Base-by-base conservation (phyloP, 2,329 filamentous ascomycete species). In the Hymenoscyphus fructigenus region DNA sequence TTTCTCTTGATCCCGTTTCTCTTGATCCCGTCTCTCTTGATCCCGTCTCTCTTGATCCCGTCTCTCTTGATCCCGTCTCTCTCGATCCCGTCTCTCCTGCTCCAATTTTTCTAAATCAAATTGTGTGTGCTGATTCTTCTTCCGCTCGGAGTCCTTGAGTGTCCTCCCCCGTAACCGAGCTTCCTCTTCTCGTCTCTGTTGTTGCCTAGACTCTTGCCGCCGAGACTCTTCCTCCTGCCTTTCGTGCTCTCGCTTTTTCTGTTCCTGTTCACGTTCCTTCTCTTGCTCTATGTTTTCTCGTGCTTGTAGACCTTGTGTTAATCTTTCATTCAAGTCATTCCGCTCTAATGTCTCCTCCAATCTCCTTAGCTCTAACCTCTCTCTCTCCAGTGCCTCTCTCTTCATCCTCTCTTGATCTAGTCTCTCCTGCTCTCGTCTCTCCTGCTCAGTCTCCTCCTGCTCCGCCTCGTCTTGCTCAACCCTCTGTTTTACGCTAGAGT, bases 241-340 rank as follows among this genome's bases (percentile, higher is more conserved):
- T 61, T 61, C 59, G 23, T 56, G 53, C 53, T 56, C 53, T 26
- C 53, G 53, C 53, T 56, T 56, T 15, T 56, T 29, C 28, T 23
- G 53, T 56, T 56, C 53, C 53, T 26, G 53, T 26, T 56, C n/a
- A 56, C 17, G 17, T 56, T 23, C 34, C 29, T 55, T 34, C 44
- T 55, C 44, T 38, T 26, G 41, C 15, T 29, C 29, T n/a, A 26
- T 0, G 14, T 78, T 41, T 32, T 61, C 60, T 34, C 26, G 44
- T 1, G 5, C 60, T 26, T 50, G 50, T 36, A 29, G 44, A 9
- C 5, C 60, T 56, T 61, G 58, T 29, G 60, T 10, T 1, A 55
- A 29, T 26, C 17, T 56, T 47, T 56, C 50, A 7, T 55, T 41
- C 20, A 56, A 23, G 53, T 56, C 53, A 23, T 26, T 20, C 20